phyloP scores from a whole-genome alignment of 2,329 filamentous ascomycete genomes.

The Stemphylium vesicarium region DNA sequence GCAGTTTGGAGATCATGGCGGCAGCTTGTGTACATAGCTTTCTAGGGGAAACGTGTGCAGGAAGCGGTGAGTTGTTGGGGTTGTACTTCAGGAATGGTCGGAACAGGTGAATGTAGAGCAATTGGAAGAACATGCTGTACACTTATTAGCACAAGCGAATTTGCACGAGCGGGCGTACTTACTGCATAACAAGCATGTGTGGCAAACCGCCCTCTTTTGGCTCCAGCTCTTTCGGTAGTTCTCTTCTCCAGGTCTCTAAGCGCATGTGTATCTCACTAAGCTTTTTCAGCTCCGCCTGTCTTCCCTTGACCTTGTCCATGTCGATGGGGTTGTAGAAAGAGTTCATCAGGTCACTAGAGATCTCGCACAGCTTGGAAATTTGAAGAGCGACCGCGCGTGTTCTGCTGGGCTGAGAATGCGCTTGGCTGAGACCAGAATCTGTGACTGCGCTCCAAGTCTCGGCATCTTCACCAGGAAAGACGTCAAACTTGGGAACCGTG shows the following conservation, averaged over 20 bases:
- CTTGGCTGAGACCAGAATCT: constrained; percentile 76
- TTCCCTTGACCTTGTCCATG: constrained; percentile 68
- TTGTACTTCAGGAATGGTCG: constrained; percentile 93
- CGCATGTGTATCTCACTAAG: constrained; percentile 89
- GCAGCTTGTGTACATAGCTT: constrained; percentile 92
- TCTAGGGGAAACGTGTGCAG: constrained; percentile 84
- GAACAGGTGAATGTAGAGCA: constrained; percentile 95
- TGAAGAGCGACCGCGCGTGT: constrained; percentile 76
- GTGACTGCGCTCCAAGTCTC: constrained; percentile 88
- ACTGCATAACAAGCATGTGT: constrained; percentile 86
- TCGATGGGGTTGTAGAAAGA: constrained; percentile 87
- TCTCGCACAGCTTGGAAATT: constrained; percentile 84
- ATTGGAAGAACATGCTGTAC: constrained; percentile 91
- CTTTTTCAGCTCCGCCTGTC: constrained; percentile 86
- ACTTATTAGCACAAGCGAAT: constrained; percentile 25
- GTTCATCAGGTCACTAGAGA: constrained; percentile 86
- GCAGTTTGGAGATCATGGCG: constrained; percentile 87
- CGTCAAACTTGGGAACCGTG: constrained; percentile 86
- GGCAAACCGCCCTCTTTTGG: constrained; percentile 88
- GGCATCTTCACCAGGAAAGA: constrained; percentile 87
- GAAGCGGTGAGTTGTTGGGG: constrained; percentile 79
- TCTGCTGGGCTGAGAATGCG: constrained; percentile 77
- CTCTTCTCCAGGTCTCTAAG: constrained; percentile 86
- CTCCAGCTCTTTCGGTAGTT: constrained; percentile 84
- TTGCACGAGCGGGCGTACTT: constrained; percentile 54